phyloP scores from a whole-genome alignment of 2,329 filamentous ascomycete genomes.

The Aspergillus alliaceus region DNA sequence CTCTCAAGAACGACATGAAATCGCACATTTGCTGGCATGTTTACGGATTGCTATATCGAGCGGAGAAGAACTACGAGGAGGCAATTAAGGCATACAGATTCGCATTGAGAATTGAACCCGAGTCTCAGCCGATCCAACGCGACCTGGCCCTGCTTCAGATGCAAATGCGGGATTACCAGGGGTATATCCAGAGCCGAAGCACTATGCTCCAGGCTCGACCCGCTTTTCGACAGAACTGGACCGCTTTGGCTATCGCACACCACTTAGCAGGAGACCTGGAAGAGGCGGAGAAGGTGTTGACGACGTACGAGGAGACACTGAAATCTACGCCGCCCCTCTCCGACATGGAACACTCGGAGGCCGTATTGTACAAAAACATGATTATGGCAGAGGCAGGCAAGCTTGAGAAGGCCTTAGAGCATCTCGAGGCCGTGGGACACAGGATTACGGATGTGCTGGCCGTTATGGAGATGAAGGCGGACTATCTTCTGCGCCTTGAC shows the following conservation, averaged over 20 bases:
- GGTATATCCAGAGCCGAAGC: constrained; percentile 85
- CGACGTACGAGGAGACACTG: constrained; percentile 88
- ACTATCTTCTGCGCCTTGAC: constrained; percentile 77
- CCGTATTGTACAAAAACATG: constrained; percentile 89
- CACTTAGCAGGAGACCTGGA: constrained; percentile 82
- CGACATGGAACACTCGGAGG: constrained; percentile 92
- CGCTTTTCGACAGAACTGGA: constrained; percentile 89
- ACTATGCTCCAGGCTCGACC: constrained; percentile 85
- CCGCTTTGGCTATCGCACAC: constrained; percentile 89
- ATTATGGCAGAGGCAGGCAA: constrained; percentile 91
- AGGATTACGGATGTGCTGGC: constrained; percentile 79
- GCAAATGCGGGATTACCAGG: constrained; percentile 93
- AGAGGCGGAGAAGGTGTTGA: constrained; percentile 87
- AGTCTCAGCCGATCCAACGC: constrained; percentile 88
- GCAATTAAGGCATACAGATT: constrained; percentile 99
- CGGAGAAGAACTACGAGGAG: constrained; percentile 97
- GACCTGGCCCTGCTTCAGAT: constrained; percentile 91
- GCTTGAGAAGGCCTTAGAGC: constrained; percentile 76
- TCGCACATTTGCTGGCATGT: constrained; percentile 99
- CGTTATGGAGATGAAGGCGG: constrained; percentile 80
- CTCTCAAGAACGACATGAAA: constrained; percentile 95
- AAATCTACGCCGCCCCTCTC: constrained; percentile 74
- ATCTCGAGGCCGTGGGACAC: constrained; percentile 76
- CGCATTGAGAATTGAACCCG: constrained; percentile 88
- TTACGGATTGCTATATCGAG: constrained; percentile 89